A percentile compares a stretch with the other conserved stretches of the same genome.
Evolutionary conservation across 495 filamentous ascomycete species (phyloP).

Genomic region (Penicillium paxilli): DNA sequence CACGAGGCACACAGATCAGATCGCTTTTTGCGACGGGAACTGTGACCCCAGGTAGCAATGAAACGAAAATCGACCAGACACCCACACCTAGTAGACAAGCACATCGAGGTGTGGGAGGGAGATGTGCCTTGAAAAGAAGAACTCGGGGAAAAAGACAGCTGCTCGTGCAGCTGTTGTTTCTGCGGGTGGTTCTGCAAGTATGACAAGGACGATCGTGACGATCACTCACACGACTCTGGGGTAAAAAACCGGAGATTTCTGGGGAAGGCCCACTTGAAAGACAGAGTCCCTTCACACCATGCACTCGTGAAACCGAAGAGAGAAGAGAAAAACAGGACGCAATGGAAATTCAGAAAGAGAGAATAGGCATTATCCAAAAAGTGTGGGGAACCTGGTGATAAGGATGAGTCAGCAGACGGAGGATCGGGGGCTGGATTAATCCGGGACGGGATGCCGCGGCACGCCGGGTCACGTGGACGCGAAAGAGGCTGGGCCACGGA

Average conservation of each 20-base stretch:
- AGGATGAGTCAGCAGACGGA: conserved; percentile 21
- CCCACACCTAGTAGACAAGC: conserved; percentile 40
- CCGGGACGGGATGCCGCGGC: conserved; percentile 20
- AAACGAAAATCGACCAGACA: conserved; percentile 47
- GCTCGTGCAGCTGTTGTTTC: conserved; percentile 17
- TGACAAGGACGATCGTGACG: conserved; percentile 10
- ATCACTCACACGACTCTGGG: neutral
- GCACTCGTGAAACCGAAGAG: neutral
- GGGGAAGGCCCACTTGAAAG: conserved; percentile 1
- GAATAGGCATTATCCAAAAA: conserved; percentile 9
- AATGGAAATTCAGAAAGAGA: conserved; percentile 1
- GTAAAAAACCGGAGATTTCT: conserved; percentile 3
- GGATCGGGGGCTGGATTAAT: neutral
- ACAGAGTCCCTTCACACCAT: neutral
- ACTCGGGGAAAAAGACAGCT: conserved; percentile 10
- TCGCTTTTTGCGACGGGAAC: conserved; percentile 32
- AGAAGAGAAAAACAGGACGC: neutral
- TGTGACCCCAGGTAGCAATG: conserved; percentile 38
- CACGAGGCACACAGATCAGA: conserved; percentile 19
- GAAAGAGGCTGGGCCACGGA: too few relatives aligned
- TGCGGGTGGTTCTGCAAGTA: too few relatives aligned
- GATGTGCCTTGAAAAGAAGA: conserved; percentile 21
- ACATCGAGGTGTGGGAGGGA: conserved; percentile 45
- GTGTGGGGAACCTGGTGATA: conserved; percentile 25
- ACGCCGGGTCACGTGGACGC: conserved; percentile 14